A percentile compares a stretch with the other conserved stretches of the same genome.
Conservation (phyloP, 805 yeast genomes). For the Candida pini region DNA sequence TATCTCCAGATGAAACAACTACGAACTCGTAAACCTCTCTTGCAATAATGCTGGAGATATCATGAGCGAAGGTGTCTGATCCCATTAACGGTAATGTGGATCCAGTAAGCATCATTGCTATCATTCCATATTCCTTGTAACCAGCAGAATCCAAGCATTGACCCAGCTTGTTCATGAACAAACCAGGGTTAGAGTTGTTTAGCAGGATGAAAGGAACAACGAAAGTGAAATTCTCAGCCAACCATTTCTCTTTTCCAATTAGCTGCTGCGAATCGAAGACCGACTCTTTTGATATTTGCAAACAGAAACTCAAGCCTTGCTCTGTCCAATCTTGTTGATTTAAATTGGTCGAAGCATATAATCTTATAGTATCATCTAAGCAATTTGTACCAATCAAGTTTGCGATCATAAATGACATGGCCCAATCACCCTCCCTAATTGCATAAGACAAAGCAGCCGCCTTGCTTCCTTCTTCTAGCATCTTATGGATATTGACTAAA, state of each 20-base stretch:
- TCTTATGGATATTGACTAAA: conserved; percentile 27
- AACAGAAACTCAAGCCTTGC: conserved; percentile 25
- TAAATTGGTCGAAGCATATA: conserved; percentile 18
- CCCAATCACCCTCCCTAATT: conserved; percentile 63
- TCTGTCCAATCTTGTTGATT: conserved; percentile 16
- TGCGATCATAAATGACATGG: conserved; percentile 69
- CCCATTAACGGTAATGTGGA: conserved; percentile 25
- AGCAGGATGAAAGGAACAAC: conserved; percentile 27
- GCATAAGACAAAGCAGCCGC: conserved; percentile 62
- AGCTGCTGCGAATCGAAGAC: conserved; percentile 15
- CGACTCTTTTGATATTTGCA: conserved; percentile 16
- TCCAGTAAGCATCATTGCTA: conserved; percentile 31
- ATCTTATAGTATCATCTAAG: conserved; percentile 39
- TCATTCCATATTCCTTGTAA: conserved; percentile 33
- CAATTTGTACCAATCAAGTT: conserved; percentile 56
- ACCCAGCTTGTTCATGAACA: conserved; percentile 29
- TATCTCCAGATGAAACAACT: conserved; percentile 28
- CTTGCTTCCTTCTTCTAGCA: conserved; percentile 57
- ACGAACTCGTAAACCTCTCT: conserved; percentile 68
- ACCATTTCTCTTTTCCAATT: conserved; percentile 23
- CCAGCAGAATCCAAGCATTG: conserved; percentile 31
- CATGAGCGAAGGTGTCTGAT: conserved; percentile 13
- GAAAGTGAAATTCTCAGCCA: conserved; percentile 24
- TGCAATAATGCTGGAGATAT: conserved; percentile 44
- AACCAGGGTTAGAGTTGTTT: conserved; percentile 20